Percentiles rank a stretch among this genome's conserved stretches.
Evolutionary conservation across 2,329 filamentous ascomycete genomes (phyloP).

Genomic region (Penicillium palitans): DNA sequence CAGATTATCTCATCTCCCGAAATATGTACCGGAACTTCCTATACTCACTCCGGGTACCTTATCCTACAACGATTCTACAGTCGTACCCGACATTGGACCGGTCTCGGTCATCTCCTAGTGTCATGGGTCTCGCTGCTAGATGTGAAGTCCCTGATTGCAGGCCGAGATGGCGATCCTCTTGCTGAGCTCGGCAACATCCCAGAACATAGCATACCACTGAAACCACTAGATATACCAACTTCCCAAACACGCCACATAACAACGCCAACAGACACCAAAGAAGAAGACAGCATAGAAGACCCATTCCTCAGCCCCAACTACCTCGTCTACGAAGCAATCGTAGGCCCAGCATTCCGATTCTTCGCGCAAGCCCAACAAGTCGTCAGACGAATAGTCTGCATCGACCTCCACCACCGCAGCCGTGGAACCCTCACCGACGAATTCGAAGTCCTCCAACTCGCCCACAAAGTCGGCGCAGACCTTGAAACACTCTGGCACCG

Average conservation of each 20-base stretch:
- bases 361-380: conserved; percentile 37
- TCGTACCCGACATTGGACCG: conserved; percentile 33
- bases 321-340: conserved; percentile 34
- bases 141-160: conserved; percentile 39
- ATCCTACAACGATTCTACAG: conserved; percentile 31
- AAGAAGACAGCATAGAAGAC: conserved; percentile 19
- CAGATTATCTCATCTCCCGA: conserved; percentile 34
- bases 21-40: conserved; percentile 30
- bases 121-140: conserved; percentile 39
- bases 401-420: conserved; percentile 41
- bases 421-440: conserved; percentile 41
- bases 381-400: conserved; percentile 36
- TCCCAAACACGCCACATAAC: not conserved
- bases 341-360: conserved; percentile 36
- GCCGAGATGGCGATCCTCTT: conserved; percentile 38
- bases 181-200: conserved; percentile 29
- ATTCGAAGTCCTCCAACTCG: conserved; percentile 41
- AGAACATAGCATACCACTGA: conserved; percentile 7
- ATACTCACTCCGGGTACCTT: conserved; percentile 34
- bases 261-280: conserved; percentile 2
- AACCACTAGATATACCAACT: not conserved
- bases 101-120: conserved; percentile 30
- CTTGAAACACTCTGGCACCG: conserved; percentile 38
- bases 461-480: conserved; percentile 38
- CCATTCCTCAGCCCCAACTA: conserved; percentile 30